phyloP scores from a whole-genome alignment of 192 early-diverging fungal genomes.

The Chytriomyces confervae region DNA sequence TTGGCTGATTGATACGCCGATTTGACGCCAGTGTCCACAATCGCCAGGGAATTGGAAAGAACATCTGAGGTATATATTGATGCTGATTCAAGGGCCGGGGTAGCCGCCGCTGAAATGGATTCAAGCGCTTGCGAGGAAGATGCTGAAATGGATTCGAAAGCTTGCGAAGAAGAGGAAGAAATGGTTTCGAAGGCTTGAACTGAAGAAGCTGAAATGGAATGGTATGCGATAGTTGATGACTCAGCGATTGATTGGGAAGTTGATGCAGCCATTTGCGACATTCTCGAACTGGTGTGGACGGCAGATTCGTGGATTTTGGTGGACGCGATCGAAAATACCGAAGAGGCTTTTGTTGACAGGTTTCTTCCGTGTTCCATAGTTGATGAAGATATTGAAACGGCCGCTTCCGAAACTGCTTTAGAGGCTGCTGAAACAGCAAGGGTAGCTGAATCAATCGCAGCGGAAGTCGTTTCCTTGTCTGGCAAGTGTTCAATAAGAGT shows the following conservation, averaged over 20 bases:
- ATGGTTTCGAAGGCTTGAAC: background rate
- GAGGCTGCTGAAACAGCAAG: conserved; percentile 24
- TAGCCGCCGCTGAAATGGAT: background rate
- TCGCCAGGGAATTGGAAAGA: background rate
- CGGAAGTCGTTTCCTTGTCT: conserved; percentile 20
- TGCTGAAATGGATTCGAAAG: background rate
- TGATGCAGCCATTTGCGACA: background rate
- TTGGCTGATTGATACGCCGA: background rate
- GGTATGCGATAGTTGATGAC: background rate
- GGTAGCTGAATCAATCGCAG: conserved; percentile 11
- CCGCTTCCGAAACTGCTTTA: background rate
- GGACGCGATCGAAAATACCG: background rate
- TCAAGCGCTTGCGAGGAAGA: background rate
- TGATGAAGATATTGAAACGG: background rate
- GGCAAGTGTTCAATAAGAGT: conserved; percentile 28
- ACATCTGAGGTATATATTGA: background rate
- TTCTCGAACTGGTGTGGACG: background rate
- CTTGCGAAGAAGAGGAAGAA: background rate
- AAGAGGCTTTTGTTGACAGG: background rate
- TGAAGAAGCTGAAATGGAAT: background rate
- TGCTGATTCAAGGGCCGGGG: background rate
- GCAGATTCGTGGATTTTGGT: background rate
- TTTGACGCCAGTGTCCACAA: background rate
- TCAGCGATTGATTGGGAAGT: background rate
- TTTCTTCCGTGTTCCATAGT: background rate